A percentile compares a stretch with the other conserved stretches of the same genome.
Conservation (phyloP, 306 rosid species). For the Ormosia emarginata region DNA sequence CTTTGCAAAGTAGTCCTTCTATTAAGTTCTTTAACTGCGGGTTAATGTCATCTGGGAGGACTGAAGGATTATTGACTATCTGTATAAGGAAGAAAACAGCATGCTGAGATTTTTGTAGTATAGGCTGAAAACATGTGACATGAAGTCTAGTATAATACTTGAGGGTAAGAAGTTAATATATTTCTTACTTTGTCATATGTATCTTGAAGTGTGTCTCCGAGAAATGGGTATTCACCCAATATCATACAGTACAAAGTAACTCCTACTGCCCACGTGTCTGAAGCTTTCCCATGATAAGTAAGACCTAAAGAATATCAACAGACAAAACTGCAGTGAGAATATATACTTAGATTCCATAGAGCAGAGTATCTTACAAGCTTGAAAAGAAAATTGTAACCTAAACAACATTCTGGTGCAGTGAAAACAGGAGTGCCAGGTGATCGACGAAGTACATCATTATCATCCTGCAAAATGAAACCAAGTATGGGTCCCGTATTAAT, state of each 20-base stretch:
- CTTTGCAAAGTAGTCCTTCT: slow-evolving; percentile 89
- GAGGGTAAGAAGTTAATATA: neutral
- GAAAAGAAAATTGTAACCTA: slow-evolving; percentile 49
- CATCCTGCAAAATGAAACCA: slow-evolving; percentile 65
- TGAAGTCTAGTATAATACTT: neutral
- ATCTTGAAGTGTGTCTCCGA: slow-evolving; percentile 97
- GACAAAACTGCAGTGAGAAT: slow-evolving; percentile 9
- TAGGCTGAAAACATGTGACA: slow-evolving; percentile 20
- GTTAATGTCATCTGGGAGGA: slow-evolving; percentile 71
- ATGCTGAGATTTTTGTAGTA: neutral
- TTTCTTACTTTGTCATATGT: slow-evolving; percentile 84
- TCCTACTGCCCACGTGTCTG: slow-evolving; percentile 99
- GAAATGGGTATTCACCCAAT: slow-evolving; percentile 85
- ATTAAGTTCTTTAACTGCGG: slow-evolving; percentile 60
- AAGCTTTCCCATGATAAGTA: slow-evolving; percentile 77
- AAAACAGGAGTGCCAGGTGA: slow-evolving; percentile 99
- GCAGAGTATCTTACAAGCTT: slow-evolving; percentile 6
- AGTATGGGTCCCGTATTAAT: neutral
- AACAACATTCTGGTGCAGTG: slow-evolving; percentile 96
- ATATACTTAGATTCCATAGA: neutral
- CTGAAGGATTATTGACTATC: slow-evolving; percentile 77
- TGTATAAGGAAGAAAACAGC: slow-evolving; percentile 33
- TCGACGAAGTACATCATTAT: slow-evolving; percentile 86
- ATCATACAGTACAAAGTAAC: slow-evolving; percentile 93
- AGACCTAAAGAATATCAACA: slow-evolving; percentile 47